Evolutionary conservation across 192 early-diverging fungal species (phyloP), one percentile per base, ranked within the genome.

Genomic region (Ambispora gerdemannii): DNA sequence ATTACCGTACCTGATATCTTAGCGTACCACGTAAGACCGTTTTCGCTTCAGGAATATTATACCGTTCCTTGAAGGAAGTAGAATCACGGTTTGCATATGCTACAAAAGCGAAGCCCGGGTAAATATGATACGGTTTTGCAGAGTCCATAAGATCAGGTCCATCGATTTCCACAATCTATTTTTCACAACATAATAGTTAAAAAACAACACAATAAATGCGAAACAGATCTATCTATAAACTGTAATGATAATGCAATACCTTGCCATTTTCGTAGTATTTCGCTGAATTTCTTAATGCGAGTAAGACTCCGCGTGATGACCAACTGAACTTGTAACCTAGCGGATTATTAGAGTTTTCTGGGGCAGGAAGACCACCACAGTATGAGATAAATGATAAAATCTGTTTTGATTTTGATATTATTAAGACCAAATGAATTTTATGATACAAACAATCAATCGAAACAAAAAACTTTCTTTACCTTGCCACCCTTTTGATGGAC

Each of bases 271-370:
- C 82, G 74, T 90, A 86, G 80, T 89, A 98, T 59, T 89, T 93
- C 67, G 97, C 97, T 63, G 84, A 91, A 85, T 97, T 99, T 75
- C 92, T 86, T 66, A 97, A 83, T 30, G 97, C 97, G 52, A 99
- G 86, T 50, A 99, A 82, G n/a, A 99, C 97, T 63, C 97, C 97
- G 73, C 95, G 91, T 19, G 96, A 91, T 47, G 92, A 94, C 97
- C 97, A 99, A 73, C 89, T 91, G 84, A 99, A 99, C 80, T 99
- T 99, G 92, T 99, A 99, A 50, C 97, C 97, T 33, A 99, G 86
- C 67, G 97, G 97, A 80, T 98, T 98, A 88, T 96, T 94, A 64
- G 90, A 93, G 64, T 85, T 82, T 81, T 99, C 97, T 19, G 97
- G 97, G 53, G 96, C 97, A 17, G 97, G 97, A 67, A 99, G 88